Base-by-base conservation (phyloP, 192 early-diverging fungal species). In the Coemansia sp. region DNA sequence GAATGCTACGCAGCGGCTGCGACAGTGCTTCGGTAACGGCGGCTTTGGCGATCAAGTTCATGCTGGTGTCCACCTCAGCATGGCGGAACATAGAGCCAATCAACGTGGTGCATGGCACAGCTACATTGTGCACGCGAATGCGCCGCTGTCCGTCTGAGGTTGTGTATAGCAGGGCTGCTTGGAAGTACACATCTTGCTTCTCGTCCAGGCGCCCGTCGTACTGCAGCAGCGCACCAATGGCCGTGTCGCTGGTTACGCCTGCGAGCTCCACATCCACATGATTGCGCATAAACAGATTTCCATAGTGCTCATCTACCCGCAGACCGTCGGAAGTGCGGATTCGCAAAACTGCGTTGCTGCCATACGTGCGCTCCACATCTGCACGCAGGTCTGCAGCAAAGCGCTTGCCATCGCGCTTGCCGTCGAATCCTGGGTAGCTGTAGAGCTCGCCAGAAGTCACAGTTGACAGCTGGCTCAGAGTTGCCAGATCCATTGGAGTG, bases 121-220 rank as follows among this genome's bases (percentile, higher is more conserved):
- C 82, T 61, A 92, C 67, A 69, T 92, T 99, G 71, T 93, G 90
- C 14, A 97, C 90, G 20, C 96, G 85, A 26, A 99, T 93, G 14
- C 95, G 82, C 14, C 96, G 88, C 56, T 92, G 75, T 0, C 96
- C 96, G 26, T 69, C 71, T 0, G 88, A 84, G 0, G 93, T 94
- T 11, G 96, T 99, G 81, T 99, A 99, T 38, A 99, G 78, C 45
- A 99, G 73, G 4, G 96, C 96, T 15, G 84, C 85, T 67, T 99
- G 96, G 84, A 99, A 88, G 31, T 82, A 87, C 8, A 85, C 85
- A 43, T 92, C 87, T 15, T 81, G 76, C 54, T 83, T 85, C 50
- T 93, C 90, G 48, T 96, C 90, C 31, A 99, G 77, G 60, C 91
- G 91, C 28, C 85, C 87, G 38, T 99, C 96, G 60, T 97, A 85